Base-by-base conservation (phyloP, 768 basidiomycete species). In the Hypsizygus marmoreus region DNA sequence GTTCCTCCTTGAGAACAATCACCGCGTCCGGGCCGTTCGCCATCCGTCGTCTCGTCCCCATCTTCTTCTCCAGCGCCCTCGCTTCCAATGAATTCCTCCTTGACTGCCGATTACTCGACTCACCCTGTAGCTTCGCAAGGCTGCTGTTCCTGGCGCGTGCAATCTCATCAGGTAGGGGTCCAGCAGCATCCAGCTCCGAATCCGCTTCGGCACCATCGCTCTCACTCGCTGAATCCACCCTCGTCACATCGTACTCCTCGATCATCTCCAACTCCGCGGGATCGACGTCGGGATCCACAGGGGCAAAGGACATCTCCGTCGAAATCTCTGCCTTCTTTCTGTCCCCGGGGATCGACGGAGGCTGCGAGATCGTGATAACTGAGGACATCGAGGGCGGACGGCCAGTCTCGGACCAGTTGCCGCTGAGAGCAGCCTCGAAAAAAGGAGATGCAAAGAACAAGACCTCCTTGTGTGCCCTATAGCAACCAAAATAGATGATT, bases 391-490 rank as follows among this genome's bases (percentile, higher is more conserved):
- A 91, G 17, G 73, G 79, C 14, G 86, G 88, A 29, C 88, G 77
- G 25, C 84, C 87, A 5, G 86, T 94, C 68, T 95, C 93, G 10
- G 88, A 88, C 93, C 93, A 95, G 58, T 89, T 81, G 6, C 93
- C 93, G 55, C 90, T 90, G 36, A 95, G 71, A 7, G 91, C 86
- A 13, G 90, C 91, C 65, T 94, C 86, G 64, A 95, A 95, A 74
- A 95, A 95, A 0, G 93, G 91, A n/a, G 91, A 94, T 4, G 92
- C 88, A 61, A 93, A 95, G 67, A 85, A 88, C 5, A 95, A 71
- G 22, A 95, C 81, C 61, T 95, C 92, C 63, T 91, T 93, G 68
- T 95, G 93, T 1, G 88, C 86, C 90, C 90, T 92, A 59, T 38
- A 45, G 11, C 41, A 20, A 46, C 26, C 32, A 35, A 39, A 23